Evolutionary conservation across 2,329 filamentous ascomycete genomes (phyloP).

Genomic region (Ramularia collo-cygni): DNA sequence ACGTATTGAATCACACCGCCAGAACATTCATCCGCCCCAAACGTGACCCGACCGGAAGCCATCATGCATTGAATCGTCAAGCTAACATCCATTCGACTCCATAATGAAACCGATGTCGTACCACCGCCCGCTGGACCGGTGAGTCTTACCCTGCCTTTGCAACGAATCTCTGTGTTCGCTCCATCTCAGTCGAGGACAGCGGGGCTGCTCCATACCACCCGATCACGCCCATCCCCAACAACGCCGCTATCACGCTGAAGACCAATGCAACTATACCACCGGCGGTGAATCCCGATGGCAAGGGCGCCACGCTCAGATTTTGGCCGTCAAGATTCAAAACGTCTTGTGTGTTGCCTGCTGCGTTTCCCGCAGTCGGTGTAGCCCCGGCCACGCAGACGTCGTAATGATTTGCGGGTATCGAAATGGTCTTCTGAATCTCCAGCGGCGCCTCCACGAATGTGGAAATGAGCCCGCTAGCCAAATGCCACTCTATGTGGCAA

Average conservation of each 20-base stretch:
- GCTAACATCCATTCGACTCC: background rate
- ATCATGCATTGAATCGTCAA: constrained; percentile 5
- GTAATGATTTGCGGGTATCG: constrained; percentile 56
- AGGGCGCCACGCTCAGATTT: constrained; percentile 46
- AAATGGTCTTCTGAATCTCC: constrained; percentile 53
- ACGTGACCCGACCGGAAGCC: too few species aligned
- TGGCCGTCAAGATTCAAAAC: constrained; percentile 57
- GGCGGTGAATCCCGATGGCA: constrained; percentile 65
- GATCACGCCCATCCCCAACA: constrained; percentile 62
- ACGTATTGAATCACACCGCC: too few species aligned
- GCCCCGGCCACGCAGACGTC: constrained; percentile 51
- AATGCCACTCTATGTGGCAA: constrained; percentile 45
- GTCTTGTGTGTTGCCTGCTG: constrained; percentile 62
- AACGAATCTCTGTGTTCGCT: constrained; percentile 21
- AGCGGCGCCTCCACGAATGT: constrained; percentile 47
- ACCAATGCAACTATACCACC: constrained; percentile 67
- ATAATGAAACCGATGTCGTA: constrained; percentile 4
- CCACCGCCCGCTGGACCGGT: constrained; percentile 1
- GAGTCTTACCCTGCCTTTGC: constrained; percentile 11
- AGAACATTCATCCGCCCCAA: background rate
- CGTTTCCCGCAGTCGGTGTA: constrained; percentile 58
- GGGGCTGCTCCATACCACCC: constrained; percentile 43
- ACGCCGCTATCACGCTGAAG: constrained; percentile 62
- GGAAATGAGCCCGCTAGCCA: constrained; percentile 45
- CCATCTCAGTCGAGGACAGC: constrained; percentile 22